Base-by-base conservation (phyloP, 306 rosid species). In the Aeschynomene evenia region DNA sequence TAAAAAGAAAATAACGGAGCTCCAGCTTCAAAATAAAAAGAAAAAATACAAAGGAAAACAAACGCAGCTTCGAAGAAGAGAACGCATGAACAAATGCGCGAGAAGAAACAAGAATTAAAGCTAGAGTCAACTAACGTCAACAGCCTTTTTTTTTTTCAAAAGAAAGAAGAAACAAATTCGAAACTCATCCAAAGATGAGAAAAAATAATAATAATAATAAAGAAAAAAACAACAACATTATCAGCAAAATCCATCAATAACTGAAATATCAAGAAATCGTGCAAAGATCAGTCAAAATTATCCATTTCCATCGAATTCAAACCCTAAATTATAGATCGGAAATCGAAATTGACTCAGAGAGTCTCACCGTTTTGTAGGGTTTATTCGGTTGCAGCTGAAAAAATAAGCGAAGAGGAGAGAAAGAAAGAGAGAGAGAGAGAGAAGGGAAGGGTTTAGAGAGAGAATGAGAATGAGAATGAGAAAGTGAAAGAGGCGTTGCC, bases 251-350 rank as follows among this genome's bases (percentile, higher is more conserved):
- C 37, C 2, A 7, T 18, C 19, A 16, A 66, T n/a, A 55, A 13
- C 18, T 15, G 34, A 64, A 52, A 23, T 67, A 20, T 29, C 14
- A 7, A 21, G 18, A 24, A 29, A 68, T 29, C 42, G 19, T 37
- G 4, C 46, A 50, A 60, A 78, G 57, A 23, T 64, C 54, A 42
- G 9, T n/a, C 2, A 15, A 68, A 66, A 23, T 66, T 11, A 37
- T 37, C 33, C 31, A 31, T 50, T 40, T 6, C 8, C 18, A 40
- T 4, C 57, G 7, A 54, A 69, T 54, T 62, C 31, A 76, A 80
- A 76, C 85, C 83, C 86, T 73, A 87, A 73, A 64, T 45, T 33
- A 22, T 73, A 85, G 86, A 79, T 80, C 83, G 66, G 76, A 62
- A 3, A 52, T 49, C 24, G 55, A 65, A 76, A 59, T 58, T 22